Evolutionary conservation across 2,329 filamentous ascomycete species (phyloP), one percentile per base, ranked within the genome.

Genomic region (Arthrocladium fulminans): DNA sequence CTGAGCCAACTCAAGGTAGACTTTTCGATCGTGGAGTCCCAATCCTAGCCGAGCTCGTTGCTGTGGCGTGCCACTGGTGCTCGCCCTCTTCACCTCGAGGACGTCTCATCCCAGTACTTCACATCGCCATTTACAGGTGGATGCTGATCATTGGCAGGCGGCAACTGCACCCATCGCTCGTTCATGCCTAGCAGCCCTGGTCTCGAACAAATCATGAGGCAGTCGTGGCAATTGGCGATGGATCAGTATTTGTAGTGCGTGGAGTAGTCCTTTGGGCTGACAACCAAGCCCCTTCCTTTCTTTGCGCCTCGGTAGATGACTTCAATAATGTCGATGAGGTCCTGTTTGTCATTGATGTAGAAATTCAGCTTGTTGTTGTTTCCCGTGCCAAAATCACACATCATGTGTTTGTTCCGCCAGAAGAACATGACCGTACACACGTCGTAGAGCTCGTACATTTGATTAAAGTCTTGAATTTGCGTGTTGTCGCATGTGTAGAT

Each of bases 311-410:
- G 83, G 66, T 97, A 98, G 53, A 98, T 89, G 3, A 89, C 96
- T 75, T 98, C 92, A 63, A 97, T 83, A 57, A 98, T 98, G 69
- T 98, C 92, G 61, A 98, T 94, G 61, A 98, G 74, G 72, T 98
- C 92, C 67, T 97, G 90, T 71, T 98, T 97, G 64, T 98, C 90
- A 69, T 97, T 89, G 46, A 94, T 73, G 41, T 95, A 87, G 83
- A 88, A 95, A 65, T 96, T 96, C 58, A 96, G 74, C 68, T 97
- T 97, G 67, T 98, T 98, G 69, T 98, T 98, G 71, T 98, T 95
- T 56, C 92, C 92, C 1, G 92, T 98, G 40, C 90, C 90, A 59
- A 96, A 88, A 78, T 97, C 90, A 66, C 86, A 88, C 86, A 94
- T 63, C 53, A 60, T 60, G 38, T 60, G 58, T 45, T 98, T 98